phyloP scores from a whole-genome alignment of 495 filamentous ascomycete species.

The Penicillium riverlandense region DNA sequence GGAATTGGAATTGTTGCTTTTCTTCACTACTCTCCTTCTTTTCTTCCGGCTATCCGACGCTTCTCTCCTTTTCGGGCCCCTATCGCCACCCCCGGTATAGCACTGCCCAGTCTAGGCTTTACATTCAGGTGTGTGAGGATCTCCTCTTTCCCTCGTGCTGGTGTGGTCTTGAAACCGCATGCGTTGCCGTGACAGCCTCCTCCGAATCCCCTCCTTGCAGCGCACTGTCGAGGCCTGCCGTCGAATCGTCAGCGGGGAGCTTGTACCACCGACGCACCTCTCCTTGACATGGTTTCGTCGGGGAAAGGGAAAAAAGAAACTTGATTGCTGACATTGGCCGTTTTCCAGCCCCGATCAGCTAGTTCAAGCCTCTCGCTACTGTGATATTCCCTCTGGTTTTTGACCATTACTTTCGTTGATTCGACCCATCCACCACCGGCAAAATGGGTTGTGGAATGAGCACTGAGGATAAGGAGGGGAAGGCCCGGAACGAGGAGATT shows the following conservation, averaged over 20 bases:
- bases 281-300: too few relatives aligned
- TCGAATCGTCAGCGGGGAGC: too few relatives aligned
- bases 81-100: slow-evolving; percentile 1
- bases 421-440: slow-evolving; percentile 26
- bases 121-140: not conserved
- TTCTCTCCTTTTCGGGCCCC: slow-evolving; percentile 8
- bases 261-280: too few relatives aligned
- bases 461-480: slow-evolving; percentile 99
- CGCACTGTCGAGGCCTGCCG: too few relatives aligned
- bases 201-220: too few relatives aligned
- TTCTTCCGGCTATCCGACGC: slow-evolving; percentile 6
- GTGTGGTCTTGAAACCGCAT: not conserved
- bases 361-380: too few relatives aligned
- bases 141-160: not conserved
- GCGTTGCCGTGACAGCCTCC: too few relatives aligned
- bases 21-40: slow-evolving; percentile 2
- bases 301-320: too few relatives aligned
- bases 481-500: slow-evolving; percentile 98
- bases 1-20: too few relatives aligned
- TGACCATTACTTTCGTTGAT: slow-evolving; percentile 8
- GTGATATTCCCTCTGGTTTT: too few relatives aligned
- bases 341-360: too few relatives aligned
- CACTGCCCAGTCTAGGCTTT: not conserved
- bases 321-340: too few relatives aligned
- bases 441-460: slow-evolving; percentile 99